Percentiles rank a stretch among this genome's conserved stretches.
Conservation (phyloP, 768 basidiomycete species). For the Hypsizygus marmoreus region DNA sequence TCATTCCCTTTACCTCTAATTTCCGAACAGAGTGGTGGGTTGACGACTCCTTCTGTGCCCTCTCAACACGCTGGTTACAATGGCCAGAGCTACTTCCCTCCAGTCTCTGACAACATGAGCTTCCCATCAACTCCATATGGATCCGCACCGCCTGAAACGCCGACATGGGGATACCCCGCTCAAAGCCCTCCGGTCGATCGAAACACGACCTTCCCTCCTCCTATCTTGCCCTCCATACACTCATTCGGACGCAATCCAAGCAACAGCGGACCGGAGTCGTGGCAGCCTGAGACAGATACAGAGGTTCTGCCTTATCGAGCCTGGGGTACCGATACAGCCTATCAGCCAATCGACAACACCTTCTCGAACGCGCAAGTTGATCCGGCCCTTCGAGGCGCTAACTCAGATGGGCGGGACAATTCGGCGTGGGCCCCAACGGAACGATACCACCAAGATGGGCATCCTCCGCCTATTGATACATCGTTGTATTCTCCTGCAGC, state of each 20-base stretch:
- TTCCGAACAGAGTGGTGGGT: constrained; percentile 22
- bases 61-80: constrained; percentile 42
- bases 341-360: constrained; percentile 32
- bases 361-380: constrained; percentile 36
- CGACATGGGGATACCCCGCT: constrained; percentile 58
- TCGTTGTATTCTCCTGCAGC: constrained; percentile 27
- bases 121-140: constrained; percentile 47
- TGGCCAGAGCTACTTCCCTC: constrained; percentile 46
- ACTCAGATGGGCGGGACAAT: constrained; percentile 40
- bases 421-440: constrained; percentile 28
- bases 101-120: constrained; percentile 39
- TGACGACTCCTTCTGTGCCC: constrained; percentile 38
- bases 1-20: constrained; percentile 10
- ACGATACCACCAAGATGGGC: constrained; percentile 28
- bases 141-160: constrained; percentile 42
- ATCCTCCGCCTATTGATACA: constrained; percentile 30
- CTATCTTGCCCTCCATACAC: constrained; percentile 55
- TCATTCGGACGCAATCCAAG: constrained; percentile 45
- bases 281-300: constrained; percentile 30
- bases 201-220: constrained; percentile 49
- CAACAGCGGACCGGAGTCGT: constrained; percentile 25
- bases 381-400: constrained; percentile 38
- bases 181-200: constrained; percentile 42
- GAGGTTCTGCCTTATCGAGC: constrained; percentile 48
- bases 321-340: constrained; percentile 46